phyloP scores from a whole-genome alignment of 2,329 filamentous ascomycete species.

The Penicillium thymicola region DNA sequence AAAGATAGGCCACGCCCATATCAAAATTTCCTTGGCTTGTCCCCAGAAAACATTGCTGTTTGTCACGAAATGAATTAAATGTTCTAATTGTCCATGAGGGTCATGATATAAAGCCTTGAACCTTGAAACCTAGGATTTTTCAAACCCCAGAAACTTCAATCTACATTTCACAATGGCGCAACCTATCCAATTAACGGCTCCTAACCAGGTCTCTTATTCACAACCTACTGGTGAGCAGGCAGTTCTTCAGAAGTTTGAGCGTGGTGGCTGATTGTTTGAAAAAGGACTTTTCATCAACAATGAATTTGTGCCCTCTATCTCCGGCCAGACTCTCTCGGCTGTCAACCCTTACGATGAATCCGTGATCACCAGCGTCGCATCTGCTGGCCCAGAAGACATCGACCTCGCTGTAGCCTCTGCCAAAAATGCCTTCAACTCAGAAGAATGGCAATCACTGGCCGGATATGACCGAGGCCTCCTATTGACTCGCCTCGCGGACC shows the following conservation, averaged over 20 bases:
- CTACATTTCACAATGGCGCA: background rate
- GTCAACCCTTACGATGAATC: slow-evolving; percentile 1
- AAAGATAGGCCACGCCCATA: background rate
- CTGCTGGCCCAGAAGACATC: background rate
- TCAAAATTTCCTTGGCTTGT: background rate
- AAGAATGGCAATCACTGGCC: background rate
- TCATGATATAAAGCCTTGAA: background rate
- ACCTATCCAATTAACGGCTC: background rate
- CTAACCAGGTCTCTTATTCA: background rate
- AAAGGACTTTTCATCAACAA: slow-evolving; percentile 2
- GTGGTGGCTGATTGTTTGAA: background rate
- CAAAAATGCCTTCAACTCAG: background rate
- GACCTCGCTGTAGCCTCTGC: background rate
- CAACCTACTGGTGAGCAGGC: background rate
- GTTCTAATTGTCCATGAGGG: no score
- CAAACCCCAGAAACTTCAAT: background rate
- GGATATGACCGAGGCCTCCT: background rate
- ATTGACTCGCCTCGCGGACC: background rate
- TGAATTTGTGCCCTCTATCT: background rate
- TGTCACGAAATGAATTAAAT: background rate
- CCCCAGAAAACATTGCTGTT: background rate
- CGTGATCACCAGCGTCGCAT: background rate
- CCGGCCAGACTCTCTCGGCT: background rate
- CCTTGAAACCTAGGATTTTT: background rate
- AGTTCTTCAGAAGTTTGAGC: accelerated